Conservation (phyloP, 306 rosid species). For the Trifolium pratense region DNA sequence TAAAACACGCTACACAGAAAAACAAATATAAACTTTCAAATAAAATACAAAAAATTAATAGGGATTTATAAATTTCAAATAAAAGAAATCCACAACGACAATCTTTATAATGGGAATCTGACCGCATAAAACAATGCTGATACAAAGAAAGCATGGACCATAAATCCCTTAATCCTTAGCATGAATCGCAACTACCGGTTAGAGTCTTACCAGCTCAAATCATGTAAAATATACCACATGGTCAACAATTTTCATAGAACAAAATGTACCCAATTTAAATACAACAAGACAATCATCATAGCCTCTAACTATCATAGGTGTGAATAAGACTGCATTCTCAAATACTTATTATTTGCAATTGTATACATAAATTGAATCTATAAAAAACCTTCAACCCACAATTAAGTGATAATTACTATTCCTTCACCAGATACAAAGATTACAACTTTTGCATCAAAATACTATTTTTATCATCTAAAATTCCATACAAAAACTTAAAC, state of each 20-base stretch:
- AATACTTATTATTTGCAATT: too few relatives aligned
- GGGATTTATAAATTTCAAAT: not conserved
- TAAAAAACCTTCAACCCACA: not conserved
- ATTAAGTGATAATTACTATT: not conserved
- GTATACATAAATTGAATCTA: too few relatives aligned
- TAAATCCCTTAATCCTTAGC: not conserved
- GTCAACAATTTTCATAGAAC: too few relatives aligned
- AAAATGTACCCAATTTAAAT: not conserved
- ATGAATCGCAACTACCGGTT: not conserved
- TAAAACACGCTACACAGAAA: constrained; percentile 27
- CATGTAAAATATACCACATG: not conserved
- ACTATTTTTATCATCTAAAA: not conserved
- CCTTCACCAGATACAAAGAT: not conserved
- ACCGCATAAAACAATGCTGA: too few relatives aligned
- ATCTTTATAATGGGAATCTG: too few relatives aligned
- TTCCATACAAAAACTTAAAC: not conserved
- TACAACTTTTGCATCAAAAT: not conserved
- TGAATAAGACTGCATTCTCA: not conserved
- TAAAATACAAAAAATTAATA: not conserved
- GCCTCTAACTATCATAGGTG: not conserved
- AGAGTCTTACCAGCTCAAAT: not conserved
- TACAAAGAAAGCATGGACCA: not conserved
- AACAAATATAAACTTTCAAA: not conserved
- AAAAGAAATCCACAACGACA: too few relatives aligned
- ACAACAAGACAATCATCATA: not conserved